Percentiles rank a stretch among this genome's conserved stretches.
Evolutionary conservation across 2,329 filamentous ascomycete genomes (phyloP).

Genomic region (Apiospora rasikravindrae): DNA sequence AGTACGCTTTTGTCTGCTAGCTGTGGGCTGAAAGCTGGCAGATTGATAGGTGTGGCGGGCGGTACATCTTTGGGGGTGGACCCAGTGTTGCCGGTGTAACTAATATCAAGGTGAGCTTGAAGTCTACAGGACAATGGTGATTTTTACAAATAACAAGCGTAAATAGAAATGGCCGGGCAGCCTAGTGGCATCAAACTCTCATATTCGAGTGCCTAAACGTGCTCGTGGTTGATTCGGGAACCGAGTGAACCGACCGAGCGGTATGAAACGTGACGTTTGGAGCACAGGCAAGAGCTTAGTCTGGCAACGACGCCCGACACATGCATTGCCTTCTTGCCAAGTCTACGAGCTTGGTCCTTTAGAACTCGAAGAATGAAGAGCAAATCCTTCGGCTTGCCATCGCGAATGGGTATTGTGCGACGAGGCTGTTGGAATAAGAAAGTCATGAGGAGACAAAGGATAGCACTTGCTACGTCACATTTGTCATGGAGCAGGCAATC

Average conservation of each 20-base stretch:
- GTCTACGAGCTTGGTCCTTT: background rate
- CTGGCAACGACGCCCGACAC: background rate
- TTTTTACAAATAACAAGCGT: background rate
- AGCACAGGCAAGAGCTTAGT: background rate
- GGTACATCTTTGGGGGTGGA: slow-evolving; percentile 53
- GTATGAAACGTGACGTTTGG: background rate
- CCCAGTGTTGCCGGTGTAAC: slow-evolving; percentile 33
- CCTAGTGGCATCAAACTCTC: background rate
- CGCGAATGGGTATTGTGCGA: background rate
- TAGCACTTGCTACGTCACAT: slow-evolving; percentile 14
- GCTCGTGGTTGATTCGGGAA: background rate
- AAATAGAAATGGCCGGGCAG: background rate
- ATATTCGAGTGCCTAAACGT: background rate
- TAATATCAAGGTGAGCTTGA: slow-evolving; percentile 23
- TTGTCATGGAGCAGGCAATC: background rate
- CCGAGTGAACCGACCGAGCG: background rate
- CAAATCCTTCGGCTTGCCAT: background rate
- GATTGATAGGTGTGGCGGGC: slow-evolving; percentile 59
- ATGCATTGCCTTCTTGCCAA: background rate
- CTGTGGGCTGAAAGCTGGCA: slow-evolving; percentile 51
- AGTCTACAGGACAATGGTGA: background rate
- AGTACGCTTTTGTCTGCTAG: slow-evolving; percentile 11
- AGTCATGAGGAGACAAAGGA: background rate
- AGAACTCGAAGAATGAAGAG: background rate
- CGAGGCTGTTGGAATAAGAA: background rate